phyloP scores from a whole-genome alignment of 345 rosid species.

The Trapa incisa region DNA sequence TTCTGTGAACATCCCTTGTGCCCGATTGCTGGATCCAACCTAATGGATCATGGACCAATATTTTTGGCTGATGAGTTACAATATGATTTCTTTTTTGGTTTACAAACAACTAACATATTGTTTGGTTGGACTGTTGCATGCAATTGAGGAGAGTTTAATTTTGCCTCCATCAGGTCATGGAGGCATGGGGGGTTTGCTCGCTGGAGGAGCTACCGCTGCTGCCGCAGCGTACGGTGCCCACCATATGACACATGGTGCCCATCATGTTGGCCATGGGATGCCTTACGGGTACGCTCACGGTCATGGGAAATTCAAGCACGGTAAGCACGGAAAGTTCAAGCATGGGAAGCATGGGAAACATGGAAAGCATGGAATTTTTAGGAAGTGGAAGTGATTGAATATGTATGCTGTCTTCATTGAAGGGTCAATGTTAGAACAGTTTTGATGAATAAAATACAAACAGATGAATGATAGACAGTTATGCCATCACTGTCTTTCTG shows the following conservation, averaged over 20 bases:
- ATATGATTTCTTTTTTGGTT: not conserved
- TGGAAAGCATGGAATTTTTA: constrained; percentile 70
- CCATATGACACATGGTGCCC: constrained; percentile 28
- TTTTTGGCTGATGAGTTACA: not conserved
- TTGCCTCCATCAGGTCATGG: constrained; percentile 40
- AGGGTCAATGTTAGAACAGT: not conserved
- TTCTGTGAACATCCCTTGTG: no score
- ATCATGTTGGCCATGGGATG: constrained; percentile 15
- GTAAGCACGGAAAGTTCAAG: constrained; percentile 49
- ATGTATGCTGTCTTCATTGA: not conserved
- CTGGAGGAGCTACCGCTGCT: constrained; percentile 88
- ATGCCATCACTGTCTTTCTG: not conserved
- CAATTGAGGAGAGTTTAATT: not conserved
- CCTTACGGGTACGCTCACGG: constrained; percentile 9
- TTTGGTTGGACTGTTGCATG: no score
- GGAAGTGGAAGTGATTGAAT: constrained; percentile 71
- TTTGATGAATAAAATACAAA: not conserved
- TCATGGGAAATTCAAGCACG: constrained; percentile 12
- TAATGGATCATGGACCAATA: not conserved
- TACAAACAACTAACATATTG: no score
- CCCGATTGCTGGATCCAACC: not conserved
- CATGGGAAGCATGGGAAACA: constrained; percentile 59
- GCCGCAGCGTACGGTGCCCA: constrained; percentile 77
- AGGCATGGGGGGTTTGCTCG: constrained; percentile 58
- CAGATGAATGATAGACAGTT: not conserved